Evolutionary conservation across 2,329 filamentous ascomycete species (phyloP).

Genomic region (Fusarium oxysporum): DNA sequence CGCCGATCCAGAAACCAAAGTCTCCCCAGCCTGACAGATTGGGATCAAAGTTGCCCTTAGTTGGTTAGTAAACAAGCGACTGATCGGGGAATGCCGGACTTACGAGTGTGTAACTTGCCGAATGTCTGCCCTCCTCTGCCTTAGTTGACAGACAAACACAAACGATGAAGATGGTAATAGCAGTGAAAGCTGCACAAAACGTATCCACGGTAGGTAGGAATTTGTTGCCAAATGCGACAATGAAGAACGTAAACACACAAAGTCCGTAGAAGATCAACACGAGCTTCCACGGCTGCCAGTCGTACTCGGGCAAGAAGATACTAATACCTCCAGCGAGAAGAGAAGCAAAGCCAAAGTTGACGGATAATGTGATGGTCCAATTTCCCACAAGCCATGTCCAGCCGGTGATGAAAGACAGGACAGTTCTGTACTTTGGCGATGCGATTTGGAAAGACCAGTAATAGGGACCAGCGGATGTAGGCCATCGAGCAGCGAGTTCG

Average conservation of each 20-base stretch:
- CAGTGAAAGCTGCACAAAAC: constrained; percentile 76
- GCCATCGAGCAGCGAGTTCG: constrained; percentile 76
- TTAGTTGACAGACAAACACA: constrained; percentile 65
- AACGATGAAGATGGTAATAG: constrained; percentile 76
- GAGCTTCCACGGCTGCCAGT: constrained; percentile 73
- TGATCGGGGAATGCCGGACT: neutral
- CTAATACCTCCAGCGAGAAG: constrained; percentile 75
- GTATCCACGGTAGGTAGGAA: constrained; percentile 76
- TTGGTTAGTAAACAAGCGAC: neutral
- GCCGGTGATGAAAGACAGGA: constrained; percentile 77
- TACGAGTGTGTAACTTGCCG: constrained; percentile 52
- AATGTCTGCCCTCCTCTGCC: constrained; percentile 69
- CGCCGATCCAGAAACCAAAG: constrained; percentile 67
- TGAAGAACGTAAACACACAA: constrained; percentile 69
- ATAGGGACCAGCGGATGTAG: constrained; percentile 72
- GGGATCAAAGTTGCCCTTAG: constrained; percentile 75
- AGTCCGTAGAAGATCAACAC: constrained; percentile 79
- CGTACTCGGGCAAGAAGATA: constrained; percentile 70
- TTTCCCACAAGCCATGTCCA: constrained; percentile 81
- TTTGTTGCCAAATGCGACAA: constrained; percentile 71
- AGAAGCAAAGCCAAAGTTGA: constrained; percentile 75
- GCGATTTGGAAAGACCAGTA: constrained; percentile 79
- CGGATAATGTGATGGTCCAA: constrained; percentile 76
- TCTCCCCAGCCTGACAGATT: constrained; percentile 74
- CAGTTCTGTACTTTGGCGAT: constrained; percentile 68